Conservation (phyloP, 2,329 filamentous ascomycete genomes). For the Diaporthe sp. region DNA sequence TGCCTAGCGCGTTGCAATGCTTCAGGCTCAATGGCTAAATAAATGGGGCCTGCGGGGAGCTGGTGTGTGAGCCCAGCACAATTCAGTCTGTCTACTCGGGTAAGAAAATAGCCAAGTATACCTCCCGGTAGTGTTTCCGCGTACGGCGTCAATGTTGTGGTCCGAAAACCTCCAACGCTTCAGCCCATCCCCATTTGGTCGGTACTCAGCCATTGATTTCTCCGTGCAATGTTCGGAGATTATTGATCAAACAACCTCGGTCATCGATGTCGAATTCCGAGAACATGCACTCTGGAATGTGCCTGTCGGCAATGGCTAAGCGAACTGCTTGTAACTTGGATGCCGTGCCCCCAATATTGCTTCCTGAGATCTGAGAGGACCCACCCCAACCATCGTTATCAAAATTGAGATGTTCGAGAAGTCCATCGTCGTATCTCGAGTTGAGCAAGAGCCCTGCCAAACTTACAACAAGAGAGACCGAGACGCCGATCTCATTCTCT, state of each 20-base stretch:
- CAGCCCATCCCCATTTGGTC: background rate
- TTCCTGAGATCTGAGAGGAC: no score
- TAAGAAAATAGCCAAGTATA: background rate
- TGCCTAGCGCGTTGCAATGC: background rate
- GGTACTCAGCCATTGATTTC: background rate
- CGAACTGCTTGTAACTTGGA: background rate
- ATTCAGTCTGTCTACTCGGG: background rate
- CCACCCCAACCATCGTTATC: no score
- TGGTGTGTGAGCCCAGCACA: background rate
- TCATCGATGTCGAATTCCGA: no score
- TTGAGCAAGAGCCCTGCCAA: background rate
- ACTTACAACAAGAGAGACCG: no score
- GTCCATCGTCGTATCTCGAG: background rate
- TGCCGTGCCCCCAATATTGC: no score
- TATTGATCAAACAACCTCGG: background rate
- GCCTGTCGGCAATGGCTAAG: background rate
- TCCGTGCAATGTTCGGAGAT: background rate
- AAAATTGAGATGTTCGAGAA: no score
- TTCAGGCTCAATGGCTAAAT: background rate
- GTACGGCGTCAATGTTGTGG: background rate
- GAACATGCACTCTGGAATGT: background rate
- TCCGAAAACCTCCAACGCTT: background rate
- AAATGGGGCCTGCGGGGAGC: background rate
- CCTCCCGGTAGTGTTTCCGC: background rate
- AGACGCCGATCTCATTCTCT: background rate